These are phyloP conservation scores for Trichomonascaceae sp. DNA, from an alignment of 1,139 yeast species.

Conservation along the genomic window DNA sequence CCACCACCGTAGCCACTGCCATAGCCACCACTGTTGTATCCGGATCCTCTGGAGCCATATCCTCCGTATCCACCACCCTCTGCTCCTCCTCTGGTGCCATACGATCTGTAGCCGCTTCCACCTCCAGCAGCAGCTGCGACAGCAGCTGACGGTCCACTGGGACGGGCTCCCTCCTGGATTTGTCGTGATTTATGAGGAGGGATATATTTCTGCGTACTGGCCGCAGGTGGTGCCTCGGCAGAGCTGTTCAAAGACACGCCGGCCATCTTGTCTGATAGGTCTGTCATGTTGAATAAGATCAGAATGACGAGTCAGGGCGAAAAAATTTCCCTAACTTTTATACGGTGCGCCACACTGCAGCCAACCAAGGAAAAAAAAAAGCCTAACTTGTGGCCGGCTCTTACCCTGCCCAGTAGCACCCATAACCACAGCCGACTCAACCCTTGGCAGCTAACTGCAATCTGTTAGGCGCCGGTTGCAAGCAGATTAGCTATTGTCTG, in stretches of 20 bases:
- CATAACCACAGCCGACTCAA: no score
- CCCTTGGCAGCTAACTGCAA: no score
- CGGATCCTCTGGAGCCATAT: constrained; percentile 4
- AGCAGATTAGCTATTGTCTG: no score
- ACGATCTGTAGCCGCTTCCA: constrained; percentile 7
- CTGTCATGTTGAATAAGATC: constrained; percentile 31
- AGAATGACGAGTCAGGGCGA: constrained; percentile 3
- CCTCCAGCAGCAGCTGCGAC: constrained; percentile 23
- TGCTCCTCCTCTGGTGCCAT: constrained; percentile 11
- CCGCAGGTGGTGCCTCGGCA: constrained; percentile 11
- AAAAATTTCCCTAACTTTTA: constrained; percentile 4
- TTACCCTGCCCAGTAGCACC: no score
- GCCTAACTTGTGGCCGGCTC: no score
- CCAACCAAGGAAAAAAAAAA: constrained; percentile 4
- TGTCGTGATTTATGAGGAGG: constrained; percentile 48
- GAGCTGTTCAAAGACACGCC: constrained; percentile 29
- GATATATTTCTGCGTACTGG: constrained; percentile 30
- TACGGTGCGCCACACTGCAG: constrained; percentile 5
- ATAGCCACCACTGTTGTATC: constrained; percentile 19
- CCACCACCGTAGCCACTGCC: constrained; percentile 18
- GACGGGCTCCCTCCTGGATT: constrained; percentile 6
- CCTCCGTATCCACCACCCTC: constrained; percentile 14
- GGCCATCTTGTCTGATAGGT: constrained; percentile 33
- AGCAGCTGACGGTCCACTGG: constrained; percentile 6
- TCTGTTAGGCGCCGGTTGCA: no score